Evolutionary conservation across 352 stramenopile species (phyloP), one percentile per base, ranked within the genome.

Genomic region (Achlya hypogyna): DNA sequence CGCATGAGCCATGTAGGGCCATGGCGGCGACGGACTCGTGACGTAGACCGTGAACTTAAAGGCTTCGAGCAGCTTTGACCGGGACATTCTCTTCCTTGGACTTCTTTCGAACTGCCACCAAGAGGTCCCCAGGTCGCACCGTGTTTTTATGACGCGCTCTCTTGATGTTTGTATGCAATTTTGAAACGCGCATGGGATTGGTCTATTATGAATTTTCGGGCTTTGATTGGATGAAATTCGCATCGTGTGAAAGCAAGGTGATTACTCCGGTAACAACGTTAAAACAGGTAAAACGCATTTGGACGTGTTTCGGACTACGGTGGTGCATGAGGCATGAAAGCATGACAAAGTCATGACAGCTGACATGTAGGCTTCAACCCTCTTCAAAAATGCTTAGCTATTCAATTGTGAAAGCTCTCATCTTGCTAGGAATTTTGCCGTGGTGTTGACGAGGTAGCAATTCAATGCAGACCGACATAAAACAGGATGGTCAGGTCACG

Each of bases 11-110:
- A 60, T 51, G 9, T 2, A 60, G 16, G 6, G 1, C 8, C 22
- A 68, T 56, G 25, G 28, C 42, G 31, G n/a, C 32, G 43, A 58
- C 62, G 31, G 43, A 63, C 63, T 45, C 18, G 52, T 56, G 0
- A 69, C 63, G 27, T 63, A 69, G 51, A 69, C 14, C 18, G 52
- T 53, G 51, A 69, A 62, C 49, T 69, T 69, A 29, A 63, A 63
- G 10, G 43, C 28, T 51, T 63, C 63, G 20, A 69, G 45, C 23
- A 58, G 47, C 51, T 53, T 49, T 35, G 28, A 63, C 12, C 31
- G 63, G 14, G 52, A 67, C 60, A 67, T 64, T 34, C 38, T 56
- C 49, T 56, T 56, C 49, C 31, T 56, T 56, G 10, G 25, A 2
- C 49, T 56, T 56, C 49, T 31, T 56, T 56, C 10, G 31, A 56